These are phyloP conservation scores for Talaromyces albobiverticillius DNA, from an alignment of 2,329 filamentous ascomycete species.

Conservation along the genomic window DNA sequence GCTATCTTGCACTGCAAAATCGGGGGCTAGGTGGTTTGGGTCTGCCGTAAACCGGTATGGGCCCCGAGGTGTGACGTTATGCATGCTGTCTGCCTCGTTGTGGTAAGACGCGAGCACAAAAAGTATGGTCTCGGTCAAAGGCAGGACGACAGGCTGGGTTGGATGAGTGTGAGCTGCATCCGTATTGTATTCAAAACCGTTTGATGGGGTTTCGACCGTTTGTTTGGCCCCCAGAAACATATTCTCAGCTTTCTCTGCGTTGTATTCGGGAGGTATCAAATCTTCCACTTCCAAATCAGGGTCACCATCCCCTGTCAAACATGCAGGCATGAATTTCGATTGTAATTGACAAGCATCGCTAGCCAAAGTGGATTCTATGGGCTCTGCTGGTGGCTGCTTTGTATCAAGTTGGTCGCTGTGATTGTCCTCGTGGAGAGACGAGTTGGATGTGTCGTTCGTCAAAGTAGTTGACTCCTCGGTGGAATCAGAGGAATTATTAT, in stretches of 20 bases:
- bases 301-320: not conserved
- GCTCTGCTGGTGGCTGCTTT: not conserved
- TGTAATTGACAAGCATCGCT: not conserved
- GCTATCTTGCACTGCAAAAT: not conserved
- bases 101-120: not conserved
- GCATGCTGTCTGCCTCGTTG: not conserved
- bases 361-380: not conserved
- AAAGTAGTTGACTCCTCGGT: not conserved
- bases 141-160: no score
- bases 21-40: not conserved
- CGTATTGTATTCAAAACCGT: not conserved
- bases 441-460: not conserved
- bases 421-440: not conserved
- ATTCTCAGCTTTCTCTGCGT: not conserved
- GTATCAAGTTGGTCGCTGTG: not conserved
- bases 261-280: not conserved
- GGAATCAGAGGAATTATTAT: not conserved
- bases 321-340: not conserved
- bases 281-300: not conserved
- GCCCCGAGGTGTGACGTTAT: not conserved
- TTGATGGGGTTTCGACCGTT: no score
- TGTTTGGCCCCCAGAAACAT: no score
- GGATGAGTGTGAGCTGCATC: not conserved
- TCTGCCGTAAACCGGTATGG: constrained; percentile 2
- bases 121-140: not conserved